phyloP scores from a whole-genome alignment of 257 asterid species.

The Sherardia arvensis region DNA sequence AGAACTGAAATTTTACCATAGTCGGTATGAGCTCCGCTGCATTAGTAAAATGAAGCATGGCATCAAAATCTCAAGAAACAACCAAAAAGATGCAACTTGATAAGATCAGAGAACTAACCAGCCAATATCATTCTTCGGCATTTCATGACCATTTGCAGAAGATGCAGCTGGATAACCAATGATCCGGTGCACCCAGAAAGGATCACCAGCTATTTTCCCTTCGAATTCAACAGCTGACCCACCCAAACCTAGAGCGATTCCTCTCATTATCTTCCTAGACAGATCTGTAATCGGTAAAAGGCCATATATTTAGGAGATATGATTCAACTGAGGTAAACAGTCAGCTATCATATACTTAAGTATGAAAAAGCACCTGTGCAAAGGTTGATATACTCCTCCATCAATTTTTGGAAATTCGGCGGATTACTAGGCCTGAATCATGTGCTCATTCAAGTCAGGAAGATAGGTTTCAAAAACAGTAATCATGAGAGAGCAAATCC shows the following conservation, averaged over 20 bases:
- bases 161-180: conserved; percentile 69
- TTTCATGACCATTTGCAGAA: conserved; percentile 28
- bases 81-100: neutral
- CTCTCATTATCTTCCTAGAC: conserved; percentile 81
- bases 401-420: conserved; percentile 37
- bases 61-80: conserved; percentile 9
- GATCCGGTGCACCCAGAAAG: conserved; percentile 91
- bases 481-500: neutral
- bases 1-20: conserved; percentile 50
- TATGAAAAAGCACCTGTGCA: conserved; percentile 62
- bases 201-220: conserved; percentile 75
- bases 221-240: conserved; percentile 54
- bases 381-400: conserved; percentile 65
- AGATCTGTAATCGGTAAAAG: conserved; percentile 46
- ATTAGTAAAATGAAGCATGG: conserved; percentile 17
- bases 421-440: conserved; percentile 68
- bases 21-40: conserved; percentile 96
- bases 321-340: neutral
- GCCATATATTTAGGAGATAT: neutral
- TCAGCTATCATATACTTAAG: neutral
- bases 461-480: neutral
- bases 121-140: conserved; percentile 45
- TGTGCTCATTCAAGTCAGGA: neutral
- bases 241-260: conserved; percentile 77
- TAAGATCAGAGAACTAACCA: conserved; percentile 36